These are phyloP conservation scores for Mrakia gelida DNA, from an alignment of 768 basidiomycete genomes.

Conservation along the genomic window DNA sequence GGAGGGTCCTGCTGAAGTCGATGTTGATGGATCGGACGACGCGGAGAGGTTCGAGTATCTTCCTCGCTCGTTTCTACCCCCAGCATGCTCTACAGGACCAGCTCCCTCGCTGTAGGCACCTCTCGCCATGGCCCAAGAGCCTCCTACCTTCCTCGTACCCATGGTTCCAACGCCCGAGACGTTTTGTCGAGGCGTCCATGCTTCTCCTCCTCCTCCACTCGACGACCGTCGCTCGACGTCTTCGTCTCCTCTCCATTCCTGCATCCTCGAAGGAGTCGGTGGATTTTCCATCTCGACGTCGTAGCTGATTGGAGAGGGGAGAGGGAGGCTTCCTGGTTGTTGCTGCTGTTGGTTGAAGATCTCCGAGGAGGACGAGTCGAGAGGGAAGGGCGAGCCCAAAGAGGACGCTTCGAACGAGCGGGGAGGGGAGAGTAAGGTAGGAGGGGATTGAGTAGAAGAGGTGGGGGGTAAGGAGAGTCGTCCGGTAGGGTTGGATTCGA, in stretches of 20 bases:
- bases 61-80: not conserved
- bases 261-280: not conserved
- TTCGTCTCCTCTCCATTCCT: not conserved
- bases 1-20: not conserved
- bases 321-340: not conserved
- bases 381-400: not conserved
- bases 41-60: not conserved
- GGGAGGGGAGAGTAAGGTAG: not conserved
- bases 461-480: not conserved
- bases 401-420: not conserved
- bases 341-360: not conserved
- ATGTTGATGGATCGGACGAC: not conserved
- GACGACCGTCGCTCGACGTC: no score
- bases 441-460: not conserved
- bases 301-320: not conserved
- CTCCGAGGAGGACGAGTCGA: not conserved
- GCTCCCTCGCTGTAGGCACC: not conserved
- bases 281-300: constrained; percentile 8
- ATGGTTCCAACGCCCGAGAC: not conserved
- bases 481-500: not conserved
- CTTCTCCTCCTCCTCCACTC: not conserved
- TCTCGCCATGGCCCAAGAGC: not conserved
- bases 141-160: not conserved
- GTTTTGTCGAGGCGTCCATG: not conserved
- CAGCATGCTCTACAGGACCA: not conserved